Evolutionary conservation across 495 filamentous ascomycete genomes (phyloP).

Genomic region (Neurospora pannonica): DNA sequence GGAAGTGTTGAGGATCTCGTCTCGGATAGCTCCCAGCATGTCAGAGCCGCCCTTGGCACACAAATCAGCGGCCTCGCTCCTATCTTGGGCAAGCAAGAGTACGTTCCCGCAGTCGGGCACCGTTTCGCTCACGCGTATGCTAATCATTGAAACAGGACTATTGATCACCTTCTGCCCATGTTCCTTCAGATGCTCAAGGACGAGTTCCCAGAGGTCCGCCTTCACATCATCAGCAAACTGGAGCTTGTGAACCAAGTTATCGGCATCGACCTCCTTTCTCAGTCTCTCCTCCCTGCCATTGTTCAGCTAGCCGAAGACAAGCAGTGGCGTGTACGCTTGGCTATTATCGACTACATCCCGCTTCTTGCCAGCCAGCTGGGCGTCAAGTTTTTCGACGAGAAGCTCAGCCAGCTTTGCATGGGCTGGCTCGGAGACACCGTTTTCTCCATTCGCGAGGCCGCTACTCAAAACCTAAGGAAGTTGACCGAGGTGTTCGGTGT

Average conservation of each 20-base stretch:
- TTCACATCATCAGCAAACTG: constrained; percentile 98
- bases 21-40: constrained; percentile 91
- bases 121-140: constrained; percentile 3
- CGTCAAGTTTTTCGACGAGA: constrained; percentile 97
- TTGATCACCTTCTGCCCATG: constrained; percentile 94
- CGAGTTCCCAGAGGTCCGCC: constrained; percentile 92
- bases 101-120: constrained; percentile 24
- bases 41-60: constrained; percentile 87
- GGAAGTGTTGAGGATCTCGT: constrained; percentile 91
- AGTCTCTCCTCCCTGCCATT: constrained; percentile 95
- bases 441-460: constrained; percentile 95
- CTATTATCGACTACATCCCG: constrained; percentile 98
- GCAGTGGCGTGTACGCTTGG: constrained; percentile 96
- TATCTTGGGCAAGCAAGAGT: constrained; percentile 97
- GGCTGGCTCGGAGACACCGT: constrained; percentile 98
- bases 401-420: constrained; percentile 93
- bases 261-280: constrained; percentile 91
- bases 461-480: constrained; percentile 94
- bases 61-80: constrained; percentile 96
- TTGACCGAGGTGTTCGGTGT: constrained; percentile 97
- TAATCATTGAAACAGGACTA: constrained; percentile 53
- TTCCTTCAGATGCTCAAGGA: constrained; percentile 99
- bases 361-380: constrained; percentile 91
- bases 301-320: constrained; percentile 97
- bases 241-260: constrained; percentile 98